These are phyloP conservation scores for Discostella stelligeroides DNA, from an alignment of 108 stramenopile genomes.

Conservation along the genomic window DNA sequence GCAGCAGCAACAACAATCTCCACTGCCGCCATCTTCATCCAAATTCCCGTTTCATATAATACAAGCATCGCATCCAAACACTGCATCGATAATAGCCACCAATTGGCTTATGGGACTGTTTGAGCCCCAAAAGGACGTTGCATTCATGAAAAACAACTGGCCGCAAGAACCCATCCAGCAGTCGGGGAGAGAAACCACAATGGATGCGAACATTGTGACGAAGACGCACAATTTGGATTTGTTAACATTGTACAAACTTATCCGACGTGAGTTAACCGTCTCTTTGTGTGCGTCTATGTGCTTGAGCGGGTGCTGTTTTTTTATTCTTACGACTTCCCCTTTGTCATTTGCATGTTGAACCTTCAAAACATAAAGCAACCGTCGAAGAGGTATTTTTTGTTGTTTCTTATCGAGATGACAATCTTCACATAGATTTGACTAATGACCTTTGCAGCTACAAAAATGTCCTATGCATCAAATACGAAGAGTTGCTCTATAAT, in stretches of 20 bases:
- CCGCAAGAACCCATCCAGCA: conserved; percentile 28
- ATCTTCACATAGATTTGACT: background rate
- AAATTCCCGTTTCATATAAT: conserved; percentile 32
- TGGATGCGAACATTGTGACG: conserved; percentile 33
- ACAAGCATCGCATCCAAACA: conserved; percentile 37
- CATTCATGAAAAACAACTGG: conserved; percentile 29
- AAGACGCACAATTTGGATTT: conserved; percentile 39
- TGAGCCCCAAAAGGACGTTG: conserved; percentile 32
- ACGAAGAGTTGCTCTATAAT: conserved; percentile 34
- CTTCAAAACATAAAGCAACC: conserved; percentile 13
- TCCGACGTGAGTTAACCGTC: conserved; percentile 2
- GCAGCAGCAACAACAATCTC: background rate
- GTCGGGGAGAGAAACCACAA: conserved; percentile 12
- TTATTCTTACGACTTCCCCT: background rate
- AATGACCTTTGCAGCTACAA: conserved; percentile 36
- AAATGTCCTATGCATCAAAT: conserved; percentile 47
- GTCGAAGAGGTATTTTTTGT: conserved; percentile 48
- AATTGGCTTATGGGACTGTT: conserved; percentile 50
- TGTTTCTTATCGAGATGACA: conserved; percentile 9
- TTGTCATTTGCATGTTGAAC: background rate
- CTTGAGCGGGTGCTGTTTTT: background rate
- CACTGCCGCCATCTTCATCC: background rate
- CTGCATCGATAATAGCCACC: conserved; percentile 20
- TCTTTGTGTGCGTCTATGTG: too few relatives aligned
- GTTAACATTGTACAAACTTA: conserved; percentile 29